Conservation (phyloP, 208 protist genomes). For the Leishmania aethiopica region DNA sequence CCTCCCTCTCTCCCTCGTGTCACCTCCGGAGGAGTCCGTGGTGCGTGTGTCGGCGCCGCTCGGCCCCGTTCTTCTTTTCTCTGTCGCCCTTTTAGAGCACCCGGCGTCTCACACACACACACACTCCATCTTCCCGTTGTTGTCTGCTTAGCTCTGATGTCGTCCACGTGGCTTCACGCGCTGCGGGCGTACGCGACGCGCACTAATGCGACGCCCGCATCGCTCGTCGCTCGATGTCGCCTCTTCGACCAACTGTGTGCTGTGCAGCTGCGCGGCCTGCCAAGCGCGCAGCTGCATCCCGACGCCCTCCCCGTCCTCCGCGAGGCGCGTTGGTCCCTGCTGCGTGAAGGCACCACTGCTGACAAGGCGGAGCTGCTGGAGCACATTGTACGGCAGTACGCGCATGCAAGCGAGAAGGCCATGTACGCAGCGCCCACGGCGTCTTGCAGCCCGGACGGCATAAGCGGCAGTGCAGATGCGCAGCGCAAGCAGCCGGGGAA, state of each 20-base stretch:
- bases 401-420: slow-evolving; percentile 22
- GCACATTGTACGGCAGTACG: slow-evolving; percentile 49
- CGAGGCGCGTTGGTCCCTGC: slow-evolving; percentile 49
- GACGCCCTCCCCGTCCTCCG: slow-evolving; percentile 49
- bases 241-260: slow-evolving; percentile 41
- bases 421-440: slow-evolving; percentile 12
- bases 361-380: slow-evolving; percentile 44
- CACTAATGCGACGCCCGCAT: slow-evolving; percentile 9
- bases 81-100: background rate
- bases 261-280: slow-evolving; percentile 38
- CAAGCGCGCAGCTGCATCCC: slow-evolving; percentile 22
- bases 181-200: slow-evolving; percentile 25
- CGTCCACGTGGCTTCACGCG: slow-evolving; percentile 36
- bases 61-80: background rate
- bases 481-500: background rate
- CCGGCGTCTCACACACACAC: background rate
- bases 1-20: background rate
- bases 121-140: background rate
- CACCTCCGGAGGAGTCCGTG: background rate
- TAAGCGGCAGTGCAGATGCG: background rate
- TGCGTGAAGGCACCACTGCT: slow-evolving; percentile 37
- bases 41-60: background rate
- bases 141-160: slow-evolving; percentile 7
- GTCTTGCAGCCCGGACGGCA: background rate
- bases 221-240: slow-evolving; percentile 12